phyloP scores from a whole-genome alignment of 306 rosid genomes.

The Aeschynomene evenia region DNA sequence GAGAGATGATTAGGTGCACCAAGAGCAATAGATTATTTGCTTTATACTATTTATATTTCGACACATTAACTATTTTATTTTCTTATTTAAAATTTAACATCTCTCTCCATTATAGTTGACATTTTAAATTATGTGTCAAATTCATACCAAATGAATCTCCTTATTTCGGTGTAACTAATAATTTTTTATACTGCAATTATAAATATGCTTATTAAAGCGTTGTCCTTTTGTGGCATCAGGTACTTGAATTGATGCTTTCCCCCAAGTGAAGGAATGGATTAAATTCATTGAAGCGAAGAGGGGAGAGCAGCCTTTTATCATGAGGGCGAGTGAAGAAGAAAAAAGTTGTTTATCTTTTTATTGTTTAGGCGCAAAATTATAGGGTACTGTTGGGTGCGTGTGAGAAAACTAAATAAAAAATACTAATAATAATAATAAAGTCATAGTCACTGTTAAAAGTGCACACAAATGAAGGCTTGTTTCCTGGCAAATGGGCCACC shows the following conservation, averaged over 20 bases:
- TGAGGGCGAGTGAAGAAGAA: conserved; percentile 34
- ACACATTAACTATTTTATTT: too few relatives aligned
- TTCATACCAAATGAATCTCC: too few relatives aligned
- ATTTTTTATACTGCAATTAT: neutral
- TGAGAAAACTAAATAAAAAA: too few relatives aligned
- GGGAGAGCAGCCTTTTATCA: conserved; percentile 35
- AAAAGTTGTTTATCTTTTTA: conserved; percentile 45
- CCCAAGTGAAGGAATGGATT: conserved; percentile 24
- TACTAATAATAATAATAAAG: too few relatives aligned
- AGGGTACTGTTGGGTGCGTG: conserved; percentile 29
- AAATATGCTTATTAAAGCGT: neutral
- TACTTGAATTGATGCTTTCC: conserved; percentile 29
- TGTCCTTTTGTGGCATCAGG: conserved; percentile 35
- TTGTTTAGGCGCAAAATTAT: conserved; percentile 53
- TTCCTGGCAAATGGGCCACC: conserved; percentile 47
- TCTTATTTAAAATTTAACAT: too few relatives aligned
- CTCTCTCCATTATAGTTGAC: too few relatives aligned
- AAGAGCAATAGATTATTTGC: too few relatives aligned
- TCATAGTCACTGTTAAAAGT: conserved; percentile 50
- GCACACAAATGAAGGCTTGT: conserved; percentile 35
- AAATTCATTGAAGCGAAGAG: conserved; percentile 14
- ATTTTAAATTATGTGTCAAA: too few relatives aligned
- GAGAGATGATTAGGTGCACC: too few relatives aligned
- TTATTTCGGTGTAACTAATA: too few relatives aligned
- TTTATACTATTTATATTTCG: too few relatives aligned